A percentile compares a stretch with the other conserved stretches of the same genome.
Evolutionary conservation across 2,329 filamentous ascomycete genomes (phyloP).

Genomic region (Fonsecaea monophora): DNA sequence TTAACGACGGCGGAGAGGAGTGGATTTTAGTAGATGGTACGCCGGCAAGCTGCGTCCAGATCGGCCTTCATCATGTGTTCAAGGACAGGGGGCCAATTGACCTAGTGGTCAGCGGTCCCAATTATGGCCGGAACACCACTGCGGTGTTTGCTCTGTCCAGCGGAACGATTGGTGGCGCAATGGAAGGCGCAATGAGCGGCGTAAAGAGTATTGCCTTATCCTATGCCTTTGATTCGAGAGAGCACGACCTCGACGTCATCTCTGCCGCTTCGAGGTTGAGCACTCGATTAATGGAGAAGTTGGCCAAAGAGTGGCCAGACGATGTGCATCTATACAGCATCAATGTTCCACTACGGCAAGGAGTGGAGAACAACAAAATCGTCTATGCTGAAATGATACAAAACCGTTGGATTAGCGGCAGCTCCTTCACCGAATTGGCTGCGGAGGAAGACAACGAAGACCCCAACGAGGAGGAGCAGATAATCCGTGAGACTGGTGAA

Average conservation of each 20-base stretch:
- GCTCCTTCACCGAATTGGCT: constrained; percentile 83
- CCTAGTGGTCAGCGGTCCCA: constrained; percentile 78
- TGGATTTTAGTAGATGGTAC: constrained; percentile 84
- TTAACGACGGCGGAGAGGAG: constrained; percentile 67
- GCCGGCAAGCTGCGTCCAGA: constrained; percentile 80
- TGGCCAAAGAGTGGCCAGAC: constrained; percentile 75
- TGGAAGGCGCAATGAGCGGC: constrained; percentile 77
- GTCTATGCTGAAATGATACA: constrained; percentile 87
- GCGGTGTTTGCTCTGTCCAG: constrained; percentile 79
- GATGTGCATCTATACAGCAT: constrained; percentile 87
- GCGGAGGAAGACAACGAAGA: constrained; percentile 65
- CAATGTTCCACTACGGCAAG: constrained; percentile 84
- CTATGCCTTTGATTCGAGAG: constrained; percentile 86
- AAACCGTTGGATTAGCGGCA: constrained; percentile 85
- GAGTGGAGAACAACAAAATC: constrained; percentile 73
- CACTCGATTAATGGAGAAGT: constrained; percentile 77
- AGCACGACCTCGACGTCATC: constrained; percentile 83
- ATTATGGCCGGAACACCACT: constrained; percentile 83
- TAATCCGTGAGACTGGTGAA: constrained; percentile 71
- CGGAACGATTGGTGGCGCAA: constrained; percentile 76
- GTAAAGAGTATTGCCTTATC: constrained; percentile 78
- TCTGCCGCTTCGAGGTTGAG: constrained; percentile 75
- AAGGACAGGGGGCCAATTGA: constrained; percentile 73
- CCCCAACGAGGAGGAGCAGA: constrained; percentile 72
- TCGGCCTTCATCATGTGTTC: constrained; percentile 82